Evolutionary conservation across 108 stramenopile species (phyloP), one percentile per base, ranked within the genome.

Genomic region (Cyclotella choctawhatcheeana): DNA sequence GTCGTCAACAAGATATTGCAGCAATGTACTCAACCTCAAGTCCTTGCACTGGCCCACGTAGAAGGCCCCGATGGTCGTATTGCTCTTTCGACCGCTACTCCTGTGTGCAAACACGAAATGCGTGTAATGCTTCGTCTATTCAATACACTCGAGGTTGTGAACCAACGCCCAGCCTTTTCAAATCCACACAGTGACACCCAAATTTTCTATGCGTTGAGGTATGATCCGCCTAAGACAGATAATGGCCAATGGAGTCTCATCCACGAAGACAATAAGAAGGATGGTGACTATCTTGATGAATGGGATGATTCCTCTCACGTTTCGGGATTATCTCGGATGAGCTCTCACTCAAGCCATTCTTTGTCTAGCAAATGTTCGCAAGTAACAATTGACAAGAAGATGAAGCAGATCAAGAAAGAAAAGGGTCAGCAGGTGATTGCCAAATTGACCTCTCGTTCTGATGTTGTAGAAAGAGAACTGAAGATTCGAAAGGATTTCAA

Each of bases 341-440:
- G 90, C 76, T 76, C 85, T 13, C 82, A 86, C 44, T 90, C 93
- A 1, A 85, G 85, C 22, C 64, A 89, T 43, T 90, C 88, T 4
- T 37, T 76, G 44, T 65, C 69, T 21, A 82, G 76, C 58, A 85
- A 74, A 66, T 62, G 83, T 6, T 68, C 66, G 74, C 21, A 62
- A 78, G 34, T 92, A 91, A 12, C 81, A 84, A 21, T 76, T 88
- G 25, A 91, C 93, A 7, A 95, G 43, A 92, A 88, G 74, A 70
- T 95, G 14, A 84, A 89, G 37, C 71, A 73, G 22, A 95, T 93
- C 50, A 82, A 87, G 5, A 84, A 85, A 16, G 94, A 95, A 69
- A 95, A 91, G 65, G 94, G 94, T 22, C 89, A 91, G 75, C 94
- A 91, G 67, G 94, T 95, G 25, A 93, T 95, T 80, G 94, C 94